Percentiles rank a stretch among this genome's conserved stretches.
Evolutionary conservation across 495 filamentous ascomycete species (phyloP).

Genomic region (Apodospora peruviana): DNA sequence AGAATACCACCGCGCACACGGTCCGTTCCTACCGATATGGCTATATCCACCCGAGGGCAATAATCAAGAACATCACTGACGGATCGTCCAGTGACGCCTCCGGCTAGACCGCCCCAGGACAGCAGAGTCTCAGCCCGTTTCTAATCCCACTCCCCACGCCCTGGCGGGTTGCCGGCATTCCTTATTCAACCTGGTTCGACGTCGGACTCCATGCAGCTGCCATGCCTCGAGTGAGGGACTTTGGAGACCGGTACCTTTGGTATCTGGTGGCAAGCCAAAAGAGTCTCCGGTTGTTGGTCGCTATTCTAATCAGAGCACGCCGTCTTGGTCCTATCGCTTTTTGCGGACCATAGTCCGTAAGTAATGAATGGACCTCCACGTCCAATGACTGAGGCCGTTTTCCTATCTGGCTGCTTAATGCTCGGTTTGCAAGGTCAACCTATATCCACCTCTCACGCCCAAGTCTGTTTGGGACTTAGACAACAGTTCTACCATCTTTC

Average conservation of each 20-base stretch:
- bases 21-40: conserved; percentile 40
- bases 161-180: conserved; percentile 26
- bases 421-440: neutral
- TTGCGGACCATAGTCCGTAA: neutral
- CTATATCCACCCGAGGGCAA: conserved; percentile 28
- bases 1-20: conserved; percentile 33
- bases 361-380: too few species aligned
- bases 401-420: neutral
- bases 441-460: too few species aligned
- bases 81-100: conserved; percentile 28
- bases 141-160: conserved; percentile 19
- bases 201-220: conserved; percentile 4
- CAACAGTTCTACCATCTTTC: too few species aligned
- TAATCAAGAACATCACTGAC: conserved; percentile 13
- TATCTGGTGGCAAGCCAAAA: neutral
- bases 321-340: neutral
- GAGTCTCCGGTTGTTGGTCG: conserved; percentile 2
- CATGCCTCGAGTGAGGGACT: conserved; percentile 9
- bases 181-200: conserved; percentile 11
- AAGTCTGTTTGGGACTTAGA: too few species aligned
- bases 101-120: conserved; percentile 1
- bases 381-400: too few species aligned
- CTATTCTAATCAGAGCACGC: neutral
- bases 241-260: conserved; percentile 10
- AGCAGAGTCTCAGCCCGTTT: conserved; percentile 6